phyloP scores from a whole-genome alignment of 2,329 filamentous ascomycete genomes.

The Endothia cerciana region DNA sequence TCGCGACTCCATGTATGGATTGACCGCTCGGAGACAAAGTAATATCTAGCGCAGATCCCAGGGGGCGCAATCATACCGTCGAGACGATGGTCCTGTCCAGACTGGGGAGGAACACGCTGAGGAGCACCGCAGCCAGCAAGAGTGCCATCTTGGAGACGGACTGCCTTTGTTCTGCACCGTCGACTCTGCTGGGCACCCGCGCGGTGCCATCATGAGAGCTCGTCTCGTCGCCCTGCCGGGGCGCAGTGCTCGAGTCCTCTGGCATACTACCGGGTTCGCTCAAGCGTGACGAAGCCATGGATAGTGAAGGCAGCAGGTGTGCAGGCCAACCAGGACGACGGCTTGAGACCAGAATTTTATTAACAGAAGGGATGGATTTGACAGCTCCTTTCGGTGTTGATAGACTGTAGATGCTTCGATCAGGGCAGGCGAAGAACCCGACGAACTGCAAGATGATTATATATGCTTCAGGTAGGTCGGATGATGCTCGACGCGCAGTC shows the following conservation, averaged over 20 bases:
- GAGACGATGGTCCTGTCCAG: conserved; percentile 31
- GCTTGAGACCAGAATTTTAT: not conserved
- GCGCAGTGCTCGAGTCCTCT: not conserved
- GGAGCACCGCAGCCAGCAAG: conserved; percentile 12
- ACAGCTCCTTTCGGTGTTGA: not conserved
- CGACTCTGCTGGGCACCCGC: not conserved
- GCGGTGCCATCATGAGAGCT: not conserved
- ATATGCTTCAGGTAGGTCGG: not conserved
- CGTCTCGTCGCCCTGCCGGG: not conserved
- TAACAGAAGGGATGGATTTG: not conserved
- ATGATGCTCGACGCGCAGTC: not conserved
- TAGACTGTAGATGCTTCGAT: not conserved
- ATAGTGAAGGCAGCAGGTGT: not conserved
- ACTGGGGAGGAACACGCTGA: conserved; percentile 32
- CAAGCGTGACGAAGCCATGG: not conserved
- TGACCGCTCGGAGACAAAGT: not conserved
- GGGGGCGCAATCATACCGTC: conserved; percentile 12
- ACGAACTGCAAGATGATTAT: not conserved
- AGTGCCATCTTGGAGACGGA: not conserved
- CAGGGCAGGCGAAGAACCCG: not conserved
- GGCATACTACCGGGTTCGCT: not conserved
- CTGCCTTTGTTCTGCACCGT: not conserved
- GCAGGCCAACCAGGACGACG: not conserved
- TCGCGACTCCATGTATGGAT: not conserved
- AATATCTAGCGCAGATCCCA: not conserved